phyloP scores from a whole-genome alignment of 1,284 basidiomycete species.

The Cyathus pygmaeus region DNA sequence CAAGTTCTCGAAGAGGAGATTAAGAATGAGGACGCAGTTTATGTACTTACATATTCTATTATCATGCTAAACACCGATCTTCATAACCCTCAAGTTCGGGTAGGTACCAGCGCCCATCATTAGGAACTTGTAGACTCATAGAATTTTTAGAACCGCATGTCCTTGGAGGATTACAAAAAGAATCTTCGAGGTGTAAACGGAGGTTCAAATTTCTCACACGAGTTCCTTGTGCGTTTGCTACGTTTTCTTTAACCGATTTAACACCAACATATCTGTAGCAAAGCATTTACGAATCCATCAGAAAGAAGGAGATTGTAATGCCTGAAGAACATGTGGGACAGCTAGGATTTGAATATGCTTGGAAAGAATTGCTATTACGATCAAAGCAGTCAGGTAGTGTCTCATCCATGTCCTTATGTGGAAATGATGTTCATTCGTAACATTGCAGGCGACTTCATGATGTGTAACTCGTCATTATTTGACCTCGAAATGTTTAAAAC shows the following conservation, averaged over 20 bases:
- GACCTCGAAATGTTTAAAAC: conserved; percentile 94
- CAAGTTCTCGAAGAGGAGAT: conserved; percentile 74
- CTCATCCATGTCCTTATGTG: neutral
- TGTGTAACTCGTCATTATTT: conserved; percentile 83
- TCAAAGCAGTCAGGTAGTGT: conserved; percentile 79
- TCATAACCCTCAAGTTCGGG: conserved; percentile 95
- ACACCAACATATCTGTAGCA: conserved; percentile 57
- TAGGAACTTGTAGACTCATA: conserved; percentile 7
- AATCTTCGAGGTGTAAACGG: conserved; percentile 96
- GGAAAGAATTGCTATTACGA: conserved; percentile 93
- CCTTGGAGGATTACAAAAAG: conserved; percentile 91
- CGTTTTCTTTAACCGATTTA: conserved; percentile 5
- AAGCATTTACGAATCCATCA: conserved; percentile 93
- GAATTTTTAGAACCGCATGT: conserved; percentile 87
- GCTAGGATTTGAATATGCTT: conserved; percentile 98
- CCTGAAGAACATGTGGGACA: conserved; percentile 98
- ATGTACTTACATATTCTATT: conserved; percentile 94
- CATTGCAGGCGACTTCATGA: conserved; percentile 75
- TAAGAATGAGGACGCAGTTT: conserved; percentile 92
- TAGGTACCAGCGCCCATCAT: conserved; percentile 45
- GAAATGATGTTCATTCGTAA: conserved; percentile 2
- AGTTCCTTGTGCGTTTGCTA: conserved; percentile 78
- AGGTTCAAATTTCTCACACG: conserved; percentile 83
- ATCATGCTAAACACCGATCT: conserved; percentile 99
- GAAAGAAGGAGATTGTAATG: conserved; percentile 95